Evolutionary conservation across 805 yeast genomes (phyloP), one percentile per base, ranked within the genome.

Genomic region (Myxozyma geophila): DNA sequence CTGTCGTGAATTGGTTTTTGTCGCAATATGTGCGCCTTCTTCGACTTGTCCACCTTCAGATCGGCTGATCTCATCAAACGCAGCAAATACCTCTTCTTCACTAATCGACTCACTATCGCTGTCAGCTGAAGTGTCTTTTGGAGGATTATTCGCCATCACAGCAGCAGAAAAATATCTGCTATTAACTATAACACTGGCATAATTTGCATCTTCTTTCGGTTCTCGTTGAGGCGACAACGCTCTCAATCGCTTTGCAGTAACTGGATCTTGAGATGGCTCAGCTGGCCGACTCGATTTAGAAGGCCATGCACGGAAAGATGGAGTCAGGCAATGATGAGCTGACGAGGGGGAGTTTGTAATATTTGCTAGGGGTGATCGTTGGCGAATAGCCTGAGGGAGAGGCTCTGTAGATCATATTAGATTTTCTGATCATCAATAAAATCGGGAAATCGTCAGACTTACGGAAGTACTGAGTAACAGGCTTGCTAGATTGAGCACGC

Each of bases 101-200:
- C 50, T 54, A 12, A 41, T 21, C 7, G 41, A 35, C 28, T 33
- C 39, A 6, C 33, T 19, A 9, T 19, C 21, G 12, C n/a, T 21
- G 12, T 28, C 21, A 43, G 13, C 33, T n/a, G 7, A 13, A 2
- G 13, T n/a, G 13, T 39, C 15, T 19, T 19, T n/a, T 7, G 55
- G 33, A 7, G 46, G 46, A 37, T 37, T 17, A 37, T 19, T 17
- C 8, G 36, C 55, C 12, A 37, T 35, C 6, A 44, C 13, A 4
- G 46, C 46, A 6, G 57, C 57, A 17, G 58, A 54, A 33, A 54
- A 54, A 44, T 41, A 41, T 23, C 55, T 17, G 19, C 55, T 52
- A 21, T 52, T 37, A 28, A 39, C 44, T 37, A 33, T 35, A 7
- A 49, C 17, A 9, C 17, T 35, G 2, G 39, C 9, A n/a, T 28